These are phyloP conservation scores for Epichloe coenophiala DNA, from an alignment of 2,329 filamentous ascomycete genomes.

Conservation along the genomic window DNA sequence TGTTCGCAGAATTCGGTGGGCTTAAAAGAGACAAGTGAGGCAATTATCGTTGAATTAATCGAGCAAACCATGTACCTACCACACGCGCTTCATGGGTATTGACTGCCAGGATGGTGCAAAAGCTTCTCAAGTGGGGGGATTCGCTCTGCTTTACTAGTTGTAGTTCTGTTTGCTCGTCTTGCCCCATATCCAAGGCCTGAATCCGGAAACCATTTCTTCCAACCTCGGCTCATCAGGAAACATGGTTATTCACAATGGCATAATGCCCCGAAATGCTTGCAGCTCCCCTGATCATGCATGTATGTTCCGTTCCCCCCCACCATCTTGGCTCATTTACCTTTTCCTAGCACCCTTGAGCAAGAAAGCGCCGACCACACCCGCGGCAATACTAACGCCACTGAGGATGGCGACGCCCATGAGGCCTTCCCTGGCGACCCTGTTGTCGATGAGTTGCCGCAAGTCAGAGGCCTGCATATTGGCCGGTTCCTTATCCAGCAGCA, in stretches of 20 bases:
- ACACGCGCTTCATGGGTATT: neutral
- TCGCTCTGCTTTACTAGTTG: neutral
- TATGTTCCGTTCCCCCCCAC: too few species aligned
- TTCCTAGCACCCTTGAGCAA: slow-evolving; percentile 64
- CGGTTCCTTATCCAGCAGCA: slow-evolving; percentile 80
- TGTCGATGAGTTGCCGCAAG: slow-evolving; percentile 77
- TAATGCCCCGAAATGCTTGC: neutral
- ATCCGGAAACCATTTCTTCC: neutral
- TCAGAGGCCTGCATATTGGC: slow-evolving; percentile 83
- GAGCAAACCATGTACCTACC: slow-evolving; percentile 1
- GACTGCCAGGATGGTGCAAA: neutral
- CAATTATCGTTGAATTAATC: too few species aligned
- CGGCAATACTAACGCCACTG: slow-evolving; percentile 81
- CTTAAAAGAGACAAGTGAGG: too few species aligned
- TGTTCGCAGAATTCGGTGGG: too few species aligned
- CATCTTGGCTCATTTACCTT: slow-evolving; percentile 21
- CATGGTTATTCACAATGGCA: too few species aligned
- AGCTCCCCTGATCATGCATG: neutral
- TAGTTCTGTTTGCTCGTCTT: neutral
- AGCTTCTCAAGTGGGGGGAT: neutral
- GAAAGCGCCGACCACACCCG: slow-evolving; percentile 83
- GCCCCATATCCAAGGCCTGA: neutral
- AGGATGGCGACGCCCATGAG: slow-evolving; percentile 90
- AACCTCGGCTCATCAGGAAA: too few species aligned
- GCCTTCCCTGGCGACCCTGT: slow-evolving; percentile 90